Percentiles rank a stretch among this genome's conserved stretches.
Conservation (phyloP, 306 rosid species). For the Hippophae rhamnoides region DNA sequence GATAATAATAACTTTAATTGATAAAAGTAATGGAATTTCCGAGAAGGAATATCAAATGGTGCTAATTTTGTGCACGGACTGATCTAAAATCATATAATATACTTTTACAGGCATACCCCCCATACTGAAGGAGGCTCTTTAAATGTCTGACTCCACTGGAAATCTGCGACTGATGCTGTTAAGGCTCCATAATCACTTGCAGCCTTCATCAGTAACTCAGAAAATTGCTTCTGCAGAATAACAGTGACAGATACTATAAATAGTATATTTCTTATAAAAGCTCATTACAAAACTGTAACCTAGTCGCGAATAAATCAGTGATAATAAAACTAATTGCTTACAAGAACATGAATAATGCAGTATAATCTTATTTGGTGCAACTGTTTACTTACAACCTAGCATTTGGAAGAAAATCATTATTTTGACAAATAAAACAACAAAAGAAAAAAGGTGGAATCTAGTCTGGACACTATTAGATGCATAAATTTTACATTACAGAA, state of each 20-base stretch:
- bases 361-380: too few species aligned
- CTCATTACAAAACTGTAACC: too few species aligned
- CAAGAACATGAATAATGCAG: too few species aligned
- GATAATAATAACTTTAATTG: background rate
- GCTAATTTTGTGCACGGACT: background rate
- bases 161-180: constrained; percentile 90
- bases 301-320: too few species aligned
- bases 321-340: too few species aligned
- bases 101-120: constrained; percentile 62
- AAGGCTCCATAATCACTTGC: constrained; percentile 94
- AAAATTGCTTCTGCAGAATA: constrained; percentile 80
- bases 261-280: constrained; percentile 3
- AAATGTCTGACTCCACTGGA: constrained; percentile 97
- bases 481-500: constrained; percentile 1
- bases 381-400: too few species aligned
- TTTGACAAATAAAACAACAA: too few species aligned
- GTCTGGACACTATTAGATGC: background rate
- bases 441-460: too few species aligned
- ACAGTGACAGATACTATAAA: constrained; percentile 22
- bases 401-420: too few species aligned
- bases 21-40: background rate
- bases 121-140: constrained; percentile 93
- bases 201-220: constrained; percentile 91
- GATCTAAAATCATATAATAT: constrained; percentile 15
- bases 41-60: background rate